Conservation (phyloP, 1,284 basidiomycete species). For the Apiotrichum porosum region DNA sequence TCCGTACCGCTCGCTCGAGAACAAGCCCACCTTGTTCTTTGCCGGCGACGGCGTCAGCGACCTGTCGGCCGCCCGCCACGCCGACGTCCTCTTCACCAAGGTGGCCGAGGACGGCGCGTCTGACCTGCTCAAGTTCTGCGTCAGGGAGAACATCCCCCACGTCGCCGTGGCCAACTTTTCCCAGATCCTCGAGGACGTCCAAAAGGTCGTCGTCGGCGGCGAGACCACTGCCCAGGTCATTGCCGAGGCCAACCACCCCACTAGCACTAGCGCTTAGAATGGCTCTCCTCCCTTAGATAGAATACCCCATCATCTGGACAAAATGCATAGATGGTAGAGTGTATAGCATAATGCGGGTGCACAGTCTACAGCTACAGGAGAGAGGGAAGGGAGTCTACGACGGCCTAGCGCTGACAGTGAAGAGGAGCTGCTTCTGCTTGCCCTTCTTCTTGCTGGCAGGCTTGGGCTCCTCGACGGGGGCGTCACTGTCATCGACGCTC, state of each 20-base stretch:
- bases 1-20: constrained; percentile 66
- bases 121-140: constrained; percentile 76
- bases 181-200: constrained; percentile 51
- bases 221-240: constrained; percentile 31
- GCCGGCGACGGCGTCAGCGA: constrained; percentile 94
- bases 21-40: constrained; percentile 81
- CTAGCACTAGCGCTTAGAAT: no score
- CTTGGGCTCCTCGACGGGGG: background rate
- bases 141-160: constrained; percentile 45
- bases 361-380: no score
- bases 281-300: no score
- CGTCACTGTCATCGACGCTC: constrained; percentile 9
- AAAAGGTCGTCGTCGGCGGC: constrained; percentile 59
- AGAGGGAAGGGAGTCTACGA: background rate
- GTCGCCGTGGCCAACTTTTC: constrained; percentile 50
- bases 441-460: constrained; percentile 54
- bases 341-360: no score
- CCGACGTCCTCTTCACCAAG: constrained; percentile 88
- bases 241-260: constrained; percentile 40
- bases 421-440: constrained; percentile 77
- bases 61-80: constrained; percentile 81
- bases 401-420: constrained; percentile 53
- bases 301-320: constrained; percentile 19
- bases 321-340: background rate
- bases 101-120: constrained; percentile 70